Base-by-base conservation (phyloP, 2,329 filamentous ascomycete genomes). In the Fragosphaeria purpurea region DNA sequence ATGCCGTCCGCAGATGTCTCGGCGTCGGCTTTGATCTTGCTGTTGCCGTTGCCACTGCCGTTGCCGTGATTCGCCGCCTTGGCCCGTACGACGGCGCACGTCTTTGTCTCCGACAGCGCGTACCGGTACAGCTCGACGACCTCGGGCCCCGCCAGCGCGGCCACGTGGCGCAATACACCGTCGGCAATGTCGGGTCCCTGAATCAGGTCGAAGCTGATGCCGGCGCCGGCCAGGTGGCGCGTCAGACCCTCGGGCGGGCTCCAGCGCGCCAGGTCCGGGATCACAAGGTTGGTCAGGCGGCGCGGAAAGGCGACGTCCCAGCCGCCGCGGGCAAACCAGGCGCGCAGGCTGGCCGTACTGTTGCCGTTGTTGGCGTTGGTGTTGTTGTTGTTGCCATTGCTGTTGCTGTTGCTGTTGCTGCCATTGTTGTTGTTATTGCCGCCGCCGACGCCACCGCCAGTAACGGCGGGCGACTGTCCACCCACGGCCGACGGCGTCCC, bases 251-350 rank as follows among this genome's bases (percentile, higher is more conserved):
- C 83, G 0, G 88, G 88, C 6, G 86, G 80, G 6, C 73, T 69
- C 88, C 88, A 95, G 10, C 74, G 76, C 31, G 73, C 66, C n/a
- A 94, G 69, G 57, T 88, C 84, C 38, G 78, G 76, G 46, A 93
- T 83, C 3, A 82, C 70, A 75, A 94, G 83, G 62, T 85, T 89
- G 59, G 72, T 73, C 22, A 80, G 60, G 11, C 75, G 71, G 9
- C 74, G 70, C 3, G 77, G 75, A 52, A 78, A 79, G 44, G 77
- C 72, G 0, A 73, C 84, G 60, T 94, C 89, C 90, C 90, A 96
- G 11, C 91, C 90, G 44, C 89, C 77, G n/a, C 53, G 49, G n/a
- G 83, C 80, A 64, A 96, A 95, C 90, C 90, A 97, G 43, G 86
- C 80, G 56, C 76, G 79, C 40, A 73, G 63, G 5, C 53, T 64